Base-by-base conservation (phyloP, 306 rosid genomes). In the Aeschynomene evenia region DNA sequence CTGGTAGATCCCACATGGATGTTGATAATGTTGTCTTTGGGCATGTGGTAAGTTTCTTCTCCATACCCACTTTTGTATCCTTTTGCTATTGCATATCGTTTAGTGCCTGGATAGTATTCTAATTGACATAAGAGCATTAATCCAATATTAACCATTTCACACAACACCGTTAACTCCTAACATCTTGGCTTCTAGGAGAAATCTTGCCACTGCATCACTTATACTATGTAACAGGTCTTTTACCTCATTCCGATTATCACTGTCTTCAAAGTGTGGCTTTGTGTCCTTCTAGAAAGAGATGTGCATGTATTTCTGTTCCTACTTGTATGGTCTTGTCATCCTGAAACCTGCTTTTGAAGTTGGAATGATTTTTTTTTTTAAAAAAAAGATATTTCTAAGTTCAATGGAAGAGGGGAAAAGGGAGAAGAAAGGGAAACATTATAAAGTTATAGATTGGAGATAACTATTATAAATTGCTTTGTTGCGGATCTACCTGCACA, bases 1-100 rank as follows among this genome's bases (percentile, higher is more conserved):
- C 86, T 63, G 82, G 74, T 23, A 76, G 95, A 78, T 81, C 91
- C 16, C 83, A 76, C 84, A 91, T 91, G 94, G 97, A 91, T 34
- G 85, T 89, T 49, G 97, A 91, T 66, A 80, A 72, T 80, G 89
- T 84, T 66, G 76, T 49, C 53, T 74, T 31, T 73, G 74, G 80
- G 77, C 79, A 12, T 64, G 76, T 26, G 80, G 96, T 91, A 78
- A 75, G 86, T 50, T 57, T 29, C 69, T 39, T 36, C 21, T 22
- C 18, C 70, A 28, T 36, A 23, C 66, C 12, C 37, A 28, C 55
- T 51, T 24, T 54, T 57, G 39, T 26, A 10, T 22, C 40, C 67
- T 31, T 71, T 31, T 58, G 31, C 12, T 71, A 39, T 70, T 59
- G 46, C 40, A 55, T 63, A 29, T 63, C 57, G 26, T 70, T 48